A percentile compares a stretch with the other conserved stretches of the same genome.
Conservation (phyloP, 139 green algal species). For the Coelastrella sp. region DNA sequence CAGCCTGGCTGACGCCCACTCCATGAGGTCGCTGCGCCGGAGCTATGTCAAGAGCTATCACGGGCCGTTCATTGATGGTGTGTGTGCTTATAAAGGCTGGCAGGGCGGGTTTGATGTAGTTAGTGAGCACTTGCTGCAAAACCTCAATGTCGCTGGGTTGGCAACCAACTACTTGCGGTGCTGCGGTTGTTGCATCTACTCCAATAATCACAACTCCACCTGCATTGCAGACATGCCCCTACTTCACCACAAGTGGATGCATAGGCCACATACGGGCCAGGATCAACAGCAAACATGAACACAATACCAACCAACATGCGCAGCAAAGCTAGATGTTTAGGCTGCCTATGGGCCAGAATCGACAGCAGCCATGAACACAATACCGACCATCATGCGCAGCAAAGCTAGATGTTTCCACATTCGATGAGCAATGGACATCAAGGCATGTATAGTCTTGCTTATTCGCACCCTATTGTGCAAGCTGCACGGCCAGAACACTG, state of each 20-base stretch:
- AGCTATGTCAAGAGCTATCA: conserved; percentile 2
- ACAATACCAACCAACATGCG: background rate
- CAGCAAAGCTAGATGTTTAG: background rate
- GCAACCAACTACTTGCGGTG: background rate
- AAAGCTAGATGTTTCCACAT: background rate
- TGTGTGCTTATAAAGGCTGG: background rate
- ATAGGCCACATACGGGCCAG: background rate
- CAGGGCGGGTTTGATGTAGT: conserved; percentile 1
- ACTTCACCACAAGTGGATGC: background rate
- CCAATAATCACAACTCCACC: background rate
- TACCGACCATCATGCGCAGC: background rate
- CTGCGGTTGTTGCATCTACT: background rate
- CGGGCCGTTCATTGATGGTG: background rate
- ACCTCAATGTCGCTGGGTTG: background rate
- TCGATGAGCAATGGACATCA: background rate
- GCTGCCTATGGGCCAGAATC: background rate
- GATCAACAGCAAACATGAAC: background rate
- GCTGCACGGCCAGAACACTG: background rate
- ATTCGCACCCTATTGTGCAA: background rate
- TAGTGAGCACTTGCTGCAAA: background rate
- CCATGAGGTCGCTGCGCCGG: background rate
- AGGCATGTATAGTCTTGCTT: background rate
- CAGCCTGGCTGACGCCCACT: background rate
- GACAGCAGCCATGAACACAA: background rate
- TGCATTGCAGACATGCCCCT: background rate